phyloP scores from a whole-genome alignment of 2,329 filamentous ascomycete genomes.

The Colletotrichum zoysiae region DNA sequence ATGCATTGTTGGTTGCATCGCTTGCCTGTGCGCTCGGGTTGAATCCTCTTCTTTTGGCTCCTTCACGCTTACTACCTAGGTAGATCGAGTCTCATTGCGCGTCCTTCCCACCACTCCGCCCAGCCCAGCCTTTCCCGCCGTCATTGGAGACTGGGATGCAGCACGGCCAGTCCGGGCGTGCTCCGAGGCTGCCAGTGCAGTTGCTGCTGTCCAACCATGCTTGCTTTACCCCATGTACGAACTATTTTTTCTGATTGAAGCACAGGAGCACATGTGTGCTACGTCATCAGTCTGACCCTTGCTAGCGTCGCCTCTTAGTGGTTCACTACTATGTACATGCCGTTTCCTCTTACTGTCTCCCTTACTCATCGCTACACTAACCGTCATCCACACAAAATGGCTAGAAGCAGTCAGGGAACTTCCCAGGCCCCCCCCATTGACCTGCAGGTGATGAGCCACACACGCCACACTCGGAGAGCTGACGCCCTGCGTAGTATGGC shows the following conservation, averaged over 20 bases:
- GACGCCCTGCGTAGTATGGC: constrained; percentile 10
- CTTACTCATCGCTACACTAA: constrained; percentile 22
- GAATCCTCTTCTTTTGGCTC: not conserved
- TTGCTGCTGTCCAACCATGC: constrained; percentile 11
- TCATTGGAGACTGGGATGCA: constrained; percentile 22
- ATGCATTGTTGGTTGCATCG: not conserved
- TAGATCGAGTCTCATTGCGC: constrained; percentile 37
- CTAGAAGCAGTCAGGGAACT: constrained; percentile 17
- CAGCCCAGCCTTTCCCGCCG: constrained; percentile 30
- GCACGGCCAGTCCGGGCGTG: constrained; percentile 29
- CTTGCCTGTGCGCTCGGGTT: not conserved
- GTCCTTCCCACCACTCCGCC: constrained; percentile 19
- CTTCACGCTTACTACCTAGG: constrained; percentile 19
- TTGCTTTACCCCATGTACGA: constrained; percentile 11
- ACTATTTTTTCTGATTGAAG: constrained; percentile 25
- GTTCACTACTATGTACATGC: not conserved
- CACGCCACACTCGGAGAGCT: constrained; percentile 31
- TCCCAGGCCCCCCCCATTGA: not conserved
- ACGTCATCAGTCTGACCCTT: constrained; percentile 38
- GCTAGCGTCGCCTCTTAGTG: constrained; percentile 10
- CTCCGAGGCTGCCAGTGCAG: not conserved
- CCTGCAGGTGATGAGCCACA: constrained; percentile 33
- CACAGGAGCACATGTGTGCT: constrained; percentile 22
- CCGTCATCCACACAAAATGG: constrained; percentile 24
- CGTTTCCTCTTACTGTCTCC: constrained; percentile 22